Base-by-base conservation (phyloP, 164 flowering plant species). In the Vitis labrusca region DNA sequence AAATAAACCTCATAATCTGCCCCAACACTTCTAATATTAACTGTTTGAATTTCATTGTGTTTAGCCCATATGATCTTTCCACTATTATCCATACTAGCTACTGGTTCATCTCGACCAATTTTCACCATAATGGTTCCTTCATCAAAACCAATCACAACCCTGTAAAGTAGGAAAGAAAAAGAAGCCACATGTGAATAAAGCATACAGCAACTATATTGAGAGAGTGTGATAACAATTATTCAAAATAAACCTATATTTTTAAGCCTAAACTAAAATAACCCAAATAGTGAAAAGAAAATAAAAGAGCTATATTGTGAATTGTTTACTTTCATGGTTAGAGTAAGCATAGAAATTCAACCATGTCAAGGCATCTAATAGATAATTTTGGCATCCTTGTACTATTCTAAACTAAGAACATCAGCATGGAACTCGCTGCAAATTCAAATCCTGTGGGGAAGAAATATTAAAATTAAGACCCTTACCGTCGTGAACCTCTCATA, bases 31-130 rank as follows among this genome's bases (percentile, higher is more conserved):
- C 84, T 93, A 67, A 95, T 93, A 73, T 95, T 92, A 65, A 88
- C 99, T 63, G 98, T 95, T 67, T 95, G 98, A 71, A 95, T 86
- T 74, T 95, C 99, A 75, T 95, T 95, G 73, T 95, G 98, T 81
- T 88, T 95, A 52, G 99, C 97, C 98, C 98, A 95, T 50, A 95
- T 91, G 64, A 95, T 90, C 73, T 95, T 95, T 48, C 99, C 99
- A 78, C 92, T 89, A 71, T 84, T 89, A 70, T 95, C 99, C 99
- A 95, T 95, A 65, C 99, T 95, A 60, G 97, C 99, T 23, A 93
- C 94, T 32, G 99, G 99, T 64, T 73, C 94, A 79, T 95, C 99
- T 50, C 93, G 84, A 63, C 97, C 98, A 80, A 93, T 83, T 83
- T 93, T 91, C 16, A 91, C 86, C 97, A 93, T 94, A 64, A 94